Evolutionary conservation across 768 basidiomycete genomes (phyloP).

Genomic region (Agaricus subrufescens): DNA sequence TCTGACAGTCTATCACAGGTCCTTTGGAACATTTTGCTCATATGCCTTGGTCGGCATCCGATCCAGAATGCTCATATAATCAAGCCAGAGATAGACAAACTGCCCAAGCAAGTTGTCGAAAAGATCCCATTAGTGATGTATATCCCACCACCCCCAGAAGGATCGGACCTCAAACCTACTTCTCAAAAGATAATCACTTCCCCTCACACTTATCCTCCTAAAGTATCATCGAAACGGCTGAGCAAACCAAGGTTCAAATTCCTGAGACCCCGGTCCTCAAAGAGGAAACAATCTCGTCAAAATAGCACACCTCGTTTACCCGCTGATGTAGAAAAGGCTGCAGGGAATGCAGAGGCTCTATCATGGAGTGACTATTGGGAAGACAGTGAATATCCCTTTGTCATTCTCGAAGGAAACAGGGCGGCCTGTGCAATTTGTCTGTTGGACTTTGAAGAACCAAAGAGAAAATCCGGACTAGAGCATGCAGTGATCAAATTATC

Average conservation of each 20-base stretch:
- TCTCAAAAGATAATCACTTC: constrained; percentile 39
- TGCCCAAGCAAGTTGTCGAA: constrained; percentile 68
- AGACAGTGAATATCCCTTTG: constrained; percentile 72
- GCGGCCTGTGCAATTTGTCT: constrained; percentile 83
- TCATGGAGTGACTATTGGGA: constrained; percentile 83
- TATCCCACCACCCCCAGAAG: constrained; percentile 73
- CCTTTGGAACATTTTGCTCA: constrained; percentile 72
- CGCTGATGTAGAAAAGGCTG: constrained; percentile 8
- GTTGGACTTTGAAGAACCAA: constrained; percentile 79
- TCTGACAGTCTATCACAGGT: constrained; percentile 35
- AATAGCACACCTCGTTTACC: constrained; percentile 4
- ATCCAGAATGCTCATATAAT: constrained; percentile 69
- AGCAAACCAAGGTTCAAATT: constrained; percentile 45
- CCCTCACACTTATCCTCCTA: constrained; percentile 63
- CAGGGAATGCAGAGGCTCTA: constrained; percentile 25
- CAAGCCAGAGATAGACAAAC: constrained; percentile 73
- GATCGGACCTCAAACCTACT: constrained; percentile 25
- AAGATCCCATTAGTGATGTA: constrained; percentile 82
- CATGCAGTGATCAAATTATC: not conserved
- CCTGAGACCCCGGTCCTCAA: constrained; percentile 28
- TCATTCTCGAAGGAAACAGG: constrained; percentile 75
- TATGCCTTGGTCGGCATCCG: constrained; percentile 78
- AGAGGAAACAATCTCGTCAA: constrained; percentile 13
- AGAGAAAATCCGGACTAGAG: constrained; percentile 19
- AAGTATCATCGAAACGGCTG: constrained; percentile 21